Percentiles rank a stretch among this genome's conserved stretches.
These are phyloP conservation scores for Cicer pinnatifidum DNA, from an alignment of 306 rosid genomes.

Conservation along the genomic window DNA sequence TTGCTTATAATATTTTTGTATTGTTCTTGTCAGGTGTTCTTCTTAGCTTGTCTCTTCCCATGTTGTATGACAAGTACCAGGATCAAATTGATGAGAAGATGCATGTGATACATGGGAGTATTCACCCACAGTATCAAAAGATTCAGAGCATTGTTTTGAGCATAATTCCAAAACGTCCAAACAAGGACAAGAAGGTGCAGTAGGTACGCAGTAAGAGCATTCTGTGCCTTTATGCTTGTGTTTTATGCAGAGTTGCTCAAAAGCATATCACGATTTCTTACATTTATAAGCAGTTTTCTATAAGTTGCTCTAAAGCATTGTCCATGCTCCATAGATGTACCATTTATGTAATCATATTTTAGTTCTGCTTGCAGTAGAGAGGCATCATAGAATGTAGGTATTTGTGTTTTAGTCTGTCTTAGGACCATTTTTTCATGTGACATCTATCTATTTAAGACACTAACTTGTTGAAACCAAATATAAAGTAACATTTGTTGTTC, in stretches of 20 bases:
- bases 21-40: constrained; percentile 65
- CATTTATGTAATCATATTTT: constrained; percentile 11
- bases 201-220: constrained; percentile 56
- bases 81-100: constrained; percentile 69
- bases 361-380: constrained; percentile 30
- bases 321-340: constrained; percentile 24
- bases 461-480: background rate
- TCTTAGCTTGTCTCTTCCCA: constrained; percentile 83
- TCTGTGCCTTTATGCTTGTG: constrained; percentile 37
- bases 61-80: constrained; percentile 85
- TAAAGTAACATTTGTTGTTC: constrained; percentile 27
- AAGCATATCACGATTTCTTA: constrained; percentile 10
- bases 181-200: constrained; percentile 83
- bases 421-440: background rate
- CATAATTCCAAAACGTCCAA: constrained; percentile 65
- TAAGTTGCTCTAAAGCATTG: constrained; percentile 17
- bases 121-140: constrained; percentile 62
- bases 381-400: constrained; percentile 10
- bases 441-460: constrained; percentile 16
- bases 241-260: constrained; percentile 41
- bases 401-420: constrained; percentile 11
- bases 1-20: constrained; percentile 25
- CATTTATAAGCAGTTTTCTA: constrained; percentile 30
- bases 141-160: constrained; percentile 57
- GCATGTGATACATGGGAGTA: constrained; percentile 49